Percentiles rank a stretch among this genome's conserved stretches.
phyloP scores from a whole-genome alignment of 2,329 filamentous ascomycete genomes.

The Biscogniauxia marginata region DNA sequence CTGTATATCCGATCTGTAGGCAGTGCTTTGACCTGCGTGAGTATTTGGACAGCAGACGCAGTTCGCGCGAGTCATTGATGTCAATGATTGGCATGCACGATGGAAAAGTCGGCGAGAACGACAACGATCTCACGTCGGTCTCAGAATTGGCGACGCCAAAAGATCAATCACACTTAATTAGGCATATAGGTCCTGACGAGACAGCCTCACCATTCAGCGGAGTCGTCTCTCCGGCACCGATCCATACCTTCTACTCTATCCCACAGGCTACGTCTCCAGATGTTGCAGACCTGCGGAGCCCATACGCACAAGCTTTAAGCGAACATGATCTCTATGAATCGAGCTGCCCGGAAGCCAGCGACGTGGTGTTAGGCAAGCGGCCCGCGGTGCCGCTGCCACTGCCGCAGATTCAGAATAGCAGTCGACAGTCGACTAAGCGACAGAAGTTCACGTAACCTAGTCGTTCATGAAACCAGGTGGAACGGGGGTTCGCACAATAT shows the following conservation, averaged over 20 bases:
- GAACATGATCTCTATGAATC: slow-evolving; percentile 36
- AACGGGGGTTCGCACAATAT: too few species aligned
- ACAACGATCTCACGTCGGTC: slow-evolving; percentile 40
- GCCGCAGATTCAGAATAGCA: slow-evolving; percentile 15
- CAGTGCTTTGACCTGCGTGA: slow-evolving; percentile 41
- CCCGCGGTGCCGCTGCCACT: slow-evolving; percentile 19
- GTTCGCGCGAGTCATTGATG: slow-evolving; percentile 40
- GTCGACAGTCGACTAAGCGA: slow-evolving; percentile 25
- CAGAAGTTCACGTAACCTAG: slow-evolving; percentile 23
- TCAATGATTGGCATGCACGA: slow-evolving; percentile 40
- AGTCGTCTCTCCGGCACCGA: slow-evolving; percentile 28
- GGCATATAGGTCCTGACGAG: slow-evolving; percentile 37
- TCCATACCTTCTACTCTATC: slow-evolving; percentile 25
- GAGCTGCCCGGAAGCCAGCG: slow-evolving; percentile 8
- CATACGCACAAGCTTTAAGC: slow-evolving; percentile 37
- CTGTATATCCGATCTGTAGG: slow-evolving; percentile 40
- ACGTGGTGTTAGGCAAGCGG: slow-evolving; percentile 23
- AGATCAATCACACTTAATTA: slow-evolving; percentile 32
- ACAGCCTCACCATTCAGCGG: slow-evolving; percentile 33
- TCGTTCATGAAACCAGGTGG: too few species aligned
- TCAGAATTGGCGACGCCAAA: slow-evolving; percentile 44
- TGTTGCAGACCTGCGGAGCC: slow-evolving; percentile 37
- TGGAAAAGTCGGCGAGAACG: slow-evolving; percentile 30
- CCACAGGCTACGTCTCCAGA: slow-evolving; percentile 31
- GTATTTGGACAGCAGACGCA: slow-evolving; percentile 42